A percentile compares a stretch with the other conserved stretches of the same genome.
These are phyloP conservation scores for Termitomyces sp. DNA, from an alignment of 1,284 basidiomycete species.

Conservation along the genomic window DNA sequence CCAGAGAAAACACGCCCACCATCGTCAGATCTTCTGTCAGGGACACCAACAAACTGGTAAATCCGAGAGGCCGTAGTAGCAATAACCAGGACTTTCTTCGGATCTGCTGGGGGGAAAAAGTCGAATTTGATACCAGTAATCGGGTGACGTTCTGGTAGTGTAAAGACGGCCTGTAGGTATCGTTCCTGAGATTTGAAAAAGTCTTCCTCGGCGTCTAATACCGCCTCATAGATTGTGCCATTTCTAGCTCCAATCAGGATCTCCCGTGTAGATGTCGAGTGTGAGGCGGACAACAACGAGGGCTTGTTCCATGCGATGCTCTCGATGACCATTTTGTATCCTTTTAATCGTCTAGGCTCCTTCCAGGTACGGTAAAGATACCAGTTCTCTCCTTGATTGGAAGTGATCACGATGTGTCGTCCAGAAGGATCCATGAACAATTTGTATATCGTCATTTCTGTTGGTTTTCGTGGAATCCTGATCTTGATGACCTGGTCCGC, in stretches of 20 bases:
- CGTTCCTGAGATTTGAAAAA: conserved; percentile 88
- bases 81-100: conserved; percentile 63
- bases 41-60: conserved; percentile 82
- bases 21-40: conserved; percentile 66
- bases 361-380: conserved; percentile 82
- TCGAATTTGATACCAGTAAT: conserved; percentile 83
- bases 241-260: conserved; percentile 86
- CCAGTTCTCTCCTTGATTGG: conserved; percentile 88
- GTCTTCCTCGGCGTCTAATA: conserved; percentile 84
- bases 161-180: conserved; percentile 76
- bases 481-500: conserved; percentile 79
- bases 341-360: conserved; percentile 74
- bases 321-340: conserved; percentile 85
- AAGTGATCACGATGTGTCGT: conserved; percentile 83
- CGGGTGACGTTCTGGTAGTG: conserved; percentile 72
- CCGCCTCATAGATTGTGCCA: conserved; percentile 81
- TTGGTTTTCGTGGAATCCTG: conserved; percentile 66
- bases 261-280: conserved; percentile 74
- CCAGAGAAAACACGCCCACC: conserved; percentile 72
- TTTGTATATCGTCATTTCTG: conserved; percentile 69
- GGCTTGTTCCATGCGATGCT: conserved; percentile 91
- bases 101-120: conserved; percentile 61
- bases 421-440: conserved; percentile 91
- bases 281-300: conserved; percentile 58
- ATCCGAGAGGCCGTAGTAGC: conserved; percentile 85